Percentiles rank a stretch among this genome's conserved stretches.
Evolutionary conservation across 257 asterid species (phyloP).

Genomic region (Gentiana straminea): DNA sequence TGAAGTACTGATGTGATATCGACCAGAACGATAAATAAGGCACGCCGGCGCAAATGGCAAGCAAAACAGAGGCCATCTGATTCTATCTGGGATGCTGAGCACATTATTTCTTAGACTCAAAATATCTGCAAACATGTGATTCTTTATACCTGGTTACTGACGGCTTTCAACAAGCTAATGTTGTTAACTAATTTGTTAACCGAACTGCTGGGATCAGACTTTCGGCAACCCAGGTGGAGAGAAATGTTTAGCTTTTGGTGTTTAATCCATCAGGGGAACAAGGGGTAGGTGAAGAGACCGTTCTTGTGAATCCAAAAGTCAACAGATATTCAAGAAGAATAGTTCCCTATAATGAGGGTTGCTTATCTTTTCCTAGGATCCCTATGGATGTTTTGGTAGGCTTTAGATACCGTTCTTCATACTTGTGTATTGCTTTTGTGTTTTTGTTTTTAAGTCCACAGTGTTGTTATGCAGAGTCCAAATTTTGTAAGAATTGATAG

Average conservation of each 20-base stretch:
- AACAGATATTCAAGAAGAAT: constrained; percentile 53
- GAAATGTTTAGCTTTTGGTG: constrained; percentile 84
- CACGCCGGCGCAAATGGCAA: too few species aligned
- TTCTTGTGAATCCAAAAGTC: constrained; percentile 75
- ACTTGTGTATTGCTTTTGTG: too few species aligned
- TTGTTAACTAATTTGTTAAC: constrained; percentile 35
- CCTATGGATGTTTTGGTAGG: constrained; percentile 63
- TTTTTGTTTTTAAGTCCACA: too few species aligned
- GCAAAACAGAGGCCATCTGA: too few species aligned
- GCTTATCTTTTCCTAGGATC: constrained; percentile 82
- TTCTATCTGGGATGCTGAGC: too few species aligned
- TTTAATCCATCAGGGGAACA: constrained; percentile 78
- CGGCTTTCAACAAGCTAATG: background rate
- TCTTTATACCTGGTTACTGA: too few species aligned
- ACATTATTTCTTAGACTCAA: too few species aligned
- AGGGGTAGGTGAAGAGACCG: constrained; percentile 84
- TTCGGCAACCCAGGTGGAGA: constrained; percentile 92
- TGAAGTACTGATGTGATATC: too few species aligned
- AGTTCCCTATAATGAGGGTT: constrained; percentile 66
- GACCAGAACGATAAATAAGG: too few species aligned
- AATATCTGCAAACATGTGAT: too few species aligned
- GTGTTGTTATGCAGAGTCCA: constrained; percentile 55
- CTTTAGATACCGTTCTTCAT: too few species aligned
- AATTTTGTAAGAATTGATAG: constrained; percentile 71
- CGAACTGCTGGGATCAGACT: constrained; percentile 97